phyloP scores from a whole-genome alignment of 176 grass and related monocot species.

The Echinochloa phyllopogon region DNA sequence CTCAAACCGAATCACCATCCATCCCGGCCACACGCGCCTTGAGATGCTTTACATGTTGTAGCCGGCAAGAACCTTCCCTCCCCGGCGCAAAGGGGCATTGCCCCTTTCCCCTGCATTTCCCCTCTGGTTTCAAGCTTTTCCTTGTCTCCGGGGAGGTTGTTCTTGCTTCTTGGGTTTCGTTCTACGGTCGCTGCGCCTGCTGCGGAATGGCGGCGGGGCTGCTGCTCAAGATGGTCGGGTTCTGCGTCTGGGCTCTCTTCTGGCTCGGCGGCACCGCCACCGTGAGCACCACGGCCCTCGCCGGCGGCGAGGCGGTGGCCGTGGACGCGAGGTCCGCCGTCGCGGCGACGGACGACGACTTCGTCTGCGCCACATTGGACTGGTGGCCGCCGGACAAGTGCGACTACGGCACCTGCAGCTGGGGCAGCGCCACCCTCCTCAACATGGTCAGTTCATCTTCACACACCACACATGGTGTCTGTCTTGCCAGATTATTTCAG shows the following conservation, averaged over 20 bases:
- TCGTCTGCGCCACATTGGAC: slow-evolving; percentile 84
- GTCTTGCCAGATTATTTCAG: neutral
- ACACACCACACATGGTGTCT: neutral
- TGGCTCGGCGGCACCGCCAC: slow-evolving; percentile 47
- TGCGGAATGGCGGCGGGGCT: slow-evolving; percentile 34
- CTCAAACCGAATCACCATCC: slow-evolving; percentile 18
- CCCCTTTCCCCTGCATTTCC: slow-evolving; percentile 1
- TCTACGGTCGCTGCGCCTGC: too few relatives aligned
- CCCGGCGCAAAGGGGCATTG: slow-evolving; percentile 28
- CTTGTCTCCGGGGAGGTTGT: neutral
- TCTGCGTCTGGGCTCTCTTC: slow-evolving; percentile 58
- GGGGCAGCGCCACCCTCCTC: slow-evolving; percentile 72
- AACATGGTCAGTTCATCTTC: slow-evolving; percentile 56
- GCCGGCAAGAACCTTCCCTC: slow-evolving; percentile 46
- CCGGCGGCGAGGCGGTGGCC: slow-evolving; percentile 33
- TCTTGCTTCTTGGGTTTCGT: neutral
- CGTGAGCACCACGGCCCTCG: slow-evolving; percentile 25
- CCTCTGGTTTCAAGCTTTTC: neutral
- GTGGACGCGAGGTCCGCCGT: slow-evolving; percentile 54
- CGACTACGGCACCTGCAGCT: slow-evolving; percentile 84
- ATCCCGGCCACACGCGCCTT: neutral
- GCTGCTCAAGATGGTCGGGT: slow-evolving; percentile 37
- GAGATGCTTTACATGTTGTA: slow-evolving; percentile 42
- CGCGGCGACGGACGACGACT: slow-evolving; percentile 64
- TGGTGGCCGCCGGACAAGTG: slow-evolving; percentile 96